Conservation (phyloP, 495 filamentous ascomycete species). For the Rhypophila decipiens region DNA sequence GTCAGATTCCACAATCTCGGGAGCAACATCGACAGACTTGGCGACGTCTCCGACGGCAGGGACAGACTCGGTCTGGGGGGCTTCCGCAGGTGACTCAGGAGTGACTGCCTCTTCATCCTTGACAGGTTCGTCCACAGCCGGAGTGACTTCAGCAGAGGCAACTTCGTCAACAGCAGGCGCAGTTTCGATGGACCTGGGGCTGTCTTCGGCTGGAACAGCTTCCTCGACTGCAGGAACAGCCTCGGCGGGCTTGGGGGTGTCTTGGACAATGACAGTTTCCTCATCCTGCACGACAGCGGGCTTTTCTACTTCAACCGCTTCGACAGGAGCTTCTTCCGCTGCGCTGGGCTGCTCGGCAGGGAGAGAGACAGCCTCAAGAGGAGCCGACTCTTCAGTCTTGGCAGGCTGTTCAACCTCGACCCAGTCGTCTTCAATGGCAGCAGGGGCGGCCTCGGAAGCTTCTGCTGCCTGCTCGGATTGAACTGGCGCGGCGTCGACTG, state of each 20-base stretch:
- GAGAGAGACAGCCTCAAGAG: not conserved
- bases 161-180: not conserved
- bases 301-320: not conserved
- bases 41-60: not conserved
- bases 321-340: not conserved
- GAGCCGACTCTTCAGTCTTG: not conserved
- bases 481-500: not conserved
- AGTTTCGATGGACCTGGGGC: not conserved
- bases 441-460: not conserved
- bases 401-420: not conserved
- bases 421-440: not conserved
- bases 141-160: not conserved
- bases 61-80: not conserved
- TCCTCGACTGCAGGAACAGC: not conserved
- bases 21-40: not conserved
- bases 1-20: not conserved
- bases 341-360: not conserved
- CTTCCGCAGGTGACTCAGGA: not conserved
- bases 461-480: not conserved
- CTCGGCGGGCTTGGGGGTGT: not conserved
- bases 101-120: not conserved
- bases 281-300: not conserved
- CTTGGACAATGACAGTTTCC: not conserved
- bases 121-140: slow-evolving; percentile 1
- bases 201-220: slow-evolving; percentile 1